Evolutionary conservation across 73 alveolate genomes (phyloP).

Genomic region (Tetrahymena malaccensis): DNA sequence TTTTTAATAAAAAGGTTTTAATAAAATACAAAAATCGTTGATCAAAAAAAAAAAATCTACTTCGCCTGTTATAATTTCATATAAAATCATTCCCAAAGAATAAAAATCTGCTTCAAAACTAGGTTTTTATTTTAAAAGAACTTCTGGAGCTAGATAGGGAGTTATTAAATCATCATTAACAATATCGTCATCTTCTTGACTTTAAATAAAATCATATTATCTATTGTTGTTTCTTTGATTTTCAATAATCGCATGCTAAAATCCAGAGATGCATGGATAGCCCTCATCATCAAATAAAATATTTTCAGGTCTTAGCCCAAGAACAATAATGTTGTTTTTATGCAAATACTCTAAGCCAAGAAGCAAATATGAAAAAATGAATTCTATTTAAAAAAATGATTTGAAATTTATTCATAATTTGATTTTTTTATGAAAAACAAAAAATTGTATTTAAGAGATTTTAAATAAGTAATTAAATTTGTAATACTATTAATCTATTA

Average conservation of each 20-base stretch:
- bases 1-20: background rate
- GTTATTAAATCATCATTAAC: slow-evolving; percentile 56
- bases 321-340: background rate
- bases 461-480: too few relatives aligned
- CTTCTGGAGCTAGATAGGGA: slow-evolving; percentile 93
- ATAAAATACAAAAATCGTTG: background rate
- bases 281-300: background rate
- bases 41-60: background rate
- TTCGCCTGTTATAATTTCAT: slow-evolving; percentile 40
- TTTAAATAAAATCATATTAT: background rate
- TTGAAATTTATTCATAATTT: background rate
- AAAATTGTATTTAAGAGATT: background rate
- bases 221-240: background rate
- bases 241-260: background rate
- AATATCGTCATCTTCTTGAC: background rate
- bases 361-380: background rate
- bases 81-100: slow-evolving; percentile 77
- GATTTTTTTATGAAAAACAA: background rate
- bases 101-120: slow-evolving; percentile 78
- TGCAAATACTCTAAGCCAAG: background rate
- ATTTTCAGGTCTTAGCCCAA: background rate
- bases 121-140: slow-evolving; percentile 54
- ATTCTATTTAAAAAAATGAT: background rate
- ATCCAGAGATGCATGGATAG: background rate
- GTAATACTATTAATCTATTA: background rate